Evolutionary conservation across 805 yeast species (phyloP).

Genomic region (Blastobotrys peoriensis): DNA sequence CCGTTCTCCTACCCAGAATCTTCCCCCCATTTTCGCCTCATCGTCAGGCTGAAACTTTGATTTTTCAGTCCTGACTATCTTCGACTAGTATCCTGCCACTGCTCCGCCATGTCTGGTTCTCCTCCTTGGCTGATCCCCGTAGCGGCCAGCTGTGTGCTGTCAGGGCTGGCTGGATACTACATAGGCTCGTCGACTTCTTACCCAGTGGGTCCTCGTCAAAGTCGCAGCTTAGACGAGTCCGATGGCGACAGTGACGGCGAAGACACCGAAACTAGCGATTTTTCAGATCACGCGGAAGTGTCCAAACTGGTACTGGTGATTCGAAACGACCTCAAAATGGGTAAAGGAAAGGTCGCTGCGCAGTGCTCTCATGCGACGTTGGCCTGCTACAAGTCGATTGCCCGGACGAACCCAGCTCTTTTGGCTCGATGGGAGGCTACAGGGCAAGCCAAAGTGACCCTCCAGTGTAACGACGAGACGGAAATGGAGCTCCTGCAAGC

Average conservation of each 20-base stretch:
- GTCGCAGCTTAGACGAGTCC: conserved; percentile 12
- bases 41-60: no score
- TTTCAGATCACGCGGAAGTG: conserved; percentile 17
- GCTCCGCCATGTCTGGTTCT: neutral
- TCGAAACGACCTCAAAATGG: conserved; percentile 85
- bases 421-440: conserved; percentile 68
- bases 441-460: conserved; percentile 93
- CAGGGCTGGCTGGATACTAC: conserved; percentile 13
- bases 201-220: conserved; percentile 1
- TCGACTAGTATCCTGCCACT: no score
- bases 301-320: conserved; percentile 73
- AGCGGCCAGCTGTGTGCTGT: neutral
- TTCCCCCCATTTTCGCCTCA: no score
- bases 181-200: conserved; percentile 4
- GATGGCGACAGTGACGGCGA: conserved; percentile 12
- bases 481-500: conserved; percentile 73
- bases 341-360: conserved; percentile 94
- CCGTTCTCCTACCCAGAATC: no score
- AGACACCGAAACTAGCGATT: conserved; percentile 9
- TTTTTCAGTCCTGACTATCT: no score
- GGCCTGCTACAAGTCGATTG: conserved; percentile 64
- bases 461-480: conserved; percentile 61
- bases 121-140: neutral
- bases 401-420: conserved; percentile 53
- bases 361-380: conserved; percentile 98